Evolutionary conservation across 75 land plant genomes (phyloP), one percentile per base, ranked within the genome.

Genomic region (Larix kaempferi): DNA sequence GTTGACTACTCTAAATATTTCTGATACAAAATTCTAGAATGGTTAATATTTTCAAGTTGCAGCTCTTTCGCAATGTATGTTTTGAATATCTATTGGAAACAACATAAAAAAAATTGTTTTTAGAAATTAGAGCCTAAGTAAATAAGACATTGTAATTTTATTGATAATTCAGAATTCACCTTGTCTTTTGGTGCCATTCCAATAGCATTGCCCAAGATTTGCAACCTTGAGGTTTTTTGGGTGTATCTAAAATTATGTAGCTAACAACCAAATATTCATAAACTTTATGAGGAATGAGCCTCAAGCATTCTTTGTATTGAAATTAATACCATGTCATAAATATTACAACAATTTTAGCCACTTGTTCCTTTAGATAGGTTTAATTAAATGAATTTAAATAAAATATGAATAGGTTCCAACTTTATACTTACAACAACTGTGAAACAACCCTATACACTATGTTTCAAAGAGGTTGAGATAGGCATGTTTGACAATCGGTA

Each of bases 1-100:
- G 99, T 97, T 35, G 93, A 85, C 99, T 98, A 96, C 71, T 94
- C 99, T 71, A 96, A 81, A 73, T 96, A 96, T 82, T 92, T 96
- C 78, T 96, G 91, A 84, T 96, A 96, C 13, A 96, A 77, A 8
- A 74, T 92, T 71, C 98, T 79, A 80, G 95, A 96, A 13, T 98
- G 87, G 64, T 92, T 88, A 0, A 96, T 80, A 73, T 96, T 96
- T 16, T 92, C 95, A 74, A 96, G 98, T 58, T 90, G 97, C 71
- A 96, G 76, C 79, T 96, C 99, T 54, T 92, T 94, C 83, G 92
- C 98, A 74, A 96, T 96, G 76, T 96, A 96, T 55, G 90, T 92
- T 81, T 96, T 96, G 62, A 96, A 94, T 57, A 96, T 90, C 99
- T 95, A 85, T 21, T 41, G 33, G 23, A 59, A 27, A 2, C 6